Base-by-base conservation (phyloP, 352 stramenopile genomes). In the Globisporangium mamillatum region DNA sequence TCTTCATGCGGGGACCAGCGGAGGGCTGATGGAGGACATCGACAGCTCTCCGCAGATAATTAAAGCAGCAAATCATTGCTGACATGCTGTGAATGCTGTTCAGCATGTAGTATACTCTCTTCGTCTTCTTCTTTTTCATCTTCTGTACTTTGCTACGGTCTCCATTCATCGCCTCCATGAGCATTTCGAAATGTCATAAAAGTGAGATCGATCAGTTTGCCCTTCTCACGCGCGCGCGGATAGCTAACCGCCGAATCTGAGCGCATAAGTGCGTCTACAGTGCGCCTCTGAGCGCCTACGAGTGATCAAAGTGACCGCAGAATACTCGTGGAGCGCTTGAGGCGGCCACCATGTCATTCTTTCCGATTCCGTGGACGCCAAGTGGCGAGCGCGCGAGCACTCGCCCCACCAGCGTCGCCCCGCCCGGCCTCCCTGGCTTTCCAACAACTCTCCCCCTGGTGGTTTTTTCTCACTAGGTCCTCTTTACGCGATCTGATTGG, bases 181-280 rank as follows among this genome's bases (percentile, higher is more conserved):
- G 32, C 34, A 50, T 32, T 18, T 27, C 25, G 25, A n/a, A 20
- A 48, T 41, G 66, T 69, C 55, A 77, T 75, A 73, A 70, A 61
- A 57, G 46, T 69, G 36, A 50, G 22, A 55, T 64, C 52, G 53
- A 38, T 68, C 16, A 29, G 52, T 52, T 60, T 22, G 52, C 14
- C 57, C 32, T 22, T 32, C 16, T 20, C 29, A 20, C n/a, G 46
- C 9, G 4, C 5, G 20, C 22, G 4, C 32, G 56, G 32, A n/a
- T 62, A 10, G 32, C 32, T 27, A 46, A 29, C 32, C 56, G 56
- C 32, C 32, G 8, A 46, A 20, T 62, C 56, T 1, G 18, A 62
- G 18, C 7, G 27, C 56, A 27, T 4, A 20, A 6, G 1, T 14
- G 3, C 24, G 56, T 62, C 56, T 44, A 50, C 10, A 50, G 20